Conservation (phyloP, 805 yeast species). For the Lipomyces sp. region DNA sequence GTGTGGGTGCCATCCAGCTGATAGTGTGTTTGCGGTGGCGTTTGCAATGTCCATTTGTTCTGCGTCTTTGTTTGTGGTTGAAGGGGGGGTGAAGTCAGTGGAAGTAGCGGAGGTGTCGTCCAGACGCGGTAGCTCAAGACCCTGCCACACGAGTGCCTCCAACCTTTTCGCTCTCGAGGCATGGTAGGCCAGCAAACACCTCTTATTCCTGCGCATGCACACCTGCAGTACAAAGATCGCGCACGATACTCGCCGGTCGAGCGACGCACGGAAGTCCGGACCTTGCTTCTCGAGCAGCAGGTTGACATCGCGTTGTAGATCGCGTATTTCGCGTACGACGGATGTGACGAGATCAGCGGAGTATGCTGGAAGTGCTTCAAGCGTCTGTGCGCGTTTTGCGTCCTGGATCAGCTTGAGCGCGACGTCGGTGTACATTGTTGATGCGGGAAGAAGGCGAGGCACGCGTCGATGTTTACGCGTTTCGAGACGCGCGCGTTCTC, state of each 20-base stretch:
- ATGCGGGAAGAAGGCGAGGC: not conserved
- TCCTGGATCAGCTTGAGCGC: slow-evolving; percentile 82
- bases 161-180: slow-evolving; percentile 64
- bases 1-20: slow-evolving; percentile 52
- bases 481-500: no score
- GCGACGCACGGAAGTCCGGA: slow-evolving; percentile 30
- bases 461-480: not conserved
- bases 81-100: slow-evolving; percentile 20
- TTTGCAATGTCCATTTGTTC: slow-evolving; percentile 40
- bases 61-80: no score
- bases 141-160: slow-evolving; percentile 37
- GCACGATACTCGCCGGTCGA: slow-evolving; percentile 36
- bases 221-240: slow-evolving; percentile 61
- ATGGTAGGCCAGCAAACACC: slow-evolving; percentile 85
- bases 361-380: slow-evolving; percentile 65
- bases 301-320: slow-evolving; percentile 45
- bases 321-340: slow-evolving; percentile 64
- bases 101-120: no score
- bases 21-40: not conserved
- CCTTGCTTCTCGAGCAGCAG: slow-evolving; percentile 34
- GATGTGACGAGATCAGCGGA: slow-evolving; percentile 68
- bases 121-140: slow-evolving; percentile 12
- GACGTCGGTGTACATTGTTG: slow-evolving; percentile 78
- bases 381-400: slow-evolving; percentile 69
- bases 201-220: slow-evolving; percentile 80